A percentile compares a stretch with the other conserved stretches of the same genome.
Conservation (phyloP, 495 filamentous ascomycete species). For the Aspergillus nidulans region DNA sequence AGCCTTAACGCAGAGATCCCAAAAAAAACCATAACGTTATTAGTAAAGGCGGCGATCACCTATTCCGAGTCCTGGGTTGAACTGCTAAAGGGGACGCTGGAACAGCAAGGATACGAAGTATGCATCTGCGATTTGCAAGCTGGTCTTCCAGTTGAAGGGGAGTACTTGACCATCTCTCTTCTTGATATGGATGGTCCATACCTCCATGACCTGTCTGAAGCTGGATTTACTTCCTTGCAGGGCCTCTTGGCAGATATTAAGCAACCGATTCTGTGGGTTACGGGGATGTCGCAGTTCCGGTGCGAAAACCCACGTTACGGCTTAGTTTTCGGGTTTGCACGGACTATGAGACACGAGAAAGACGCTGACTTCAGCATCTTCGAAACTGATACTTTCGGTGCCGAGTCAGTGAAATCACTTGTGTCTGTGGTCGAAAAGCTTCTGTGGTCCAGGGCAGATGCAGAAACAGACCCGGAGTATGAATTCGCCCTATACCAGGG, state of each 20-base stretch:
- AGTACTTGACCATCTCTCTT: not conserved
- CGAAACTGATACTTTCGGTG: not conserved
- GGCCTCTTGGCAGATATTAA: not conserved
- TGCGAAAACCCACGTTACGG: not conserved
- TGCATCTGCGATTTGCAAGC: not conserved
- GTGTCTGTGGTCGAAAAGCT: not conserved
- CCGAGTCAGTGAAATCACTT: not conserved
- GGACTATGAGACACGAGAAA: not conserved
- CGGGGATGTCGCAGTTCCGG: not conserved
- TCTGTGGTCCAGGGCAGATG: not conserved
- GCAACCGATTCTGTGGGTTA: slow-evolving; percentile 2
- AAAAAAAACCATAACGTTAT: not conserved
- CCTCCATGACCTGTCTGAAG: not conserved
- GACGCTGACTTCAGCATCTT: not conserved
- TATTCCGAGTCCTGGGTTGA: not conserved
- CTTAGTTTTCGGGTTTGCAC: not conserved
- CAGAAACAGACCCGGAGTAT: not conserved
- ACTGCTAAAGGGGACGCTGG: not conserved
- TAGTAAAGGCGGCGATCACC: not conserved
- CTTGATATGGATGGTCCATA: not conserved
- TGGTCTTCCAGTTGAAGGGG: not conserved
- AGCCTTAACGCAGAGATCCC: not conserved
- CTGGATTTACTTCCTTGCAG: not conserved
- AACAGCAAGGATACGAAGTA: not conserved
- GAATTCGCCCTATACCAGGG: not conserved